Percentiles rank a stretch among this genome's conserved stretches.
Conservation (phyloP, 495 filamentous ascomycete species). For the Talaromyces adpressus region DNA sequence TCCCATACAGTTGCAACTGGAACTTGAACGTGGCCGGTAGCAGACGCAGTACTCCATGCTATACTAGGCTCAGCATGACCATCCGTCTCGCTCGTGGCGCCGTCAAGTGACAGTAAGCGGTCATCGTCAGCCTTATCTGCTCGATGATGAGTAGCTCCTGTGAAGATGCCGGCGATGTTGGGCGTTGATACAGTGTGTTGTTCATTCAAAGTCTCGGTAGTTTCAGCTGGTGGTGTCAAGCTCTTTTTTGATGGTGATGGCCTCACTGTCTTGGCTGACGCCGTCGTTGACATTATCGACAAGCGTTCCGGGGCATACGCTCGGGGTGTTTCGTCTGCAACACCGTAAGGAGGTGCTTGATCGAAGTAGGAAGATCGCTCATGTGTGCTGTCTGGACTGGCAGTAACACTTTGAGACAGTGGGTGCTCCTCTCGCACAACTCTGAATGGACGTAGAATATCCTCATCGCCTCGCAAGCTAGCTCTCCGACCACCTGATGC, state of each 20-base stretch:
- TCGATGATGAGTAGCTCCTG: slow-evolving; percentile 30
- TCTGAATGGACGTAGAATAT: slow-evolving; percentile 46
- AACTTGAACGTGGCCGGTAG: slow-evolving; percentile 53
- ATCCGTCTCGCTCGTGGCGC: slow-evolving; percentile 48
- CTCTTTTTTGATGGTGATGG: slow-evolving; percentile 24
- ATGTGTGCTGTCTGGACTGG: slow-evolving; percentile 53
- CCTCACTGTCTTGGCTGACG: slow-evolving; percentile 55
- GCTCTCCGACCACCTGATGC: slow-evolving; percentile 47
- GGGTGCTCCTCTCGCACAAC: slow-evolving; percentile 62
- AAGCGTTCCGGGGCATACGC: slow-evolving; percentile 43
- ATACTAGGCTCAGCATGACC: slow-evolving; percentile 59
- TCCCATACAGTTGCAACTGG: slow-evolving; percentile 37
- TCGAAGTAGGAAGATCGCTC: slow-evolving; percentile 36
- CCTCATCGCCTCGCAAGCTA: slow-evolving; percentile 68
- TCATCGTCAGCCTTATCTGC: slow-evolving; percentile 24
- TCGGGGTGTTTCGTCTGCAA: slow-evolving; percentile 33
- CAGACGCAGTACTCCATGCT: slow-evolving; percentile 53
- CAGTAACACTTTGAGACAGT: slow-evolving; percentile 73
- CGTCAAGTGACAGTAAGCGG: slow-evolving; percentile 49
- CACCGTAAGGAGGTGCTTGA: slow-evolving; percentile 26
- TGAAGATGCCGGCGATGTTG: slow-evolving; percentile 49
- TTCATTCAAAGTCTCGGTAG: slow-evolving; percentile 3
- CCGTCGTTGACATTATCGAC: slow-evolving; percentile 53
- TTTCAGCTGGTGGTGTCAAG: slow-evolving; percentile 29
- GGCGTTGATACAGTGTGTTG: slow-evolving; percentile 4